Conservation (phyloP, 1,284 basidiomycete species). For the Stygiomarasmius scandens region DNA sequence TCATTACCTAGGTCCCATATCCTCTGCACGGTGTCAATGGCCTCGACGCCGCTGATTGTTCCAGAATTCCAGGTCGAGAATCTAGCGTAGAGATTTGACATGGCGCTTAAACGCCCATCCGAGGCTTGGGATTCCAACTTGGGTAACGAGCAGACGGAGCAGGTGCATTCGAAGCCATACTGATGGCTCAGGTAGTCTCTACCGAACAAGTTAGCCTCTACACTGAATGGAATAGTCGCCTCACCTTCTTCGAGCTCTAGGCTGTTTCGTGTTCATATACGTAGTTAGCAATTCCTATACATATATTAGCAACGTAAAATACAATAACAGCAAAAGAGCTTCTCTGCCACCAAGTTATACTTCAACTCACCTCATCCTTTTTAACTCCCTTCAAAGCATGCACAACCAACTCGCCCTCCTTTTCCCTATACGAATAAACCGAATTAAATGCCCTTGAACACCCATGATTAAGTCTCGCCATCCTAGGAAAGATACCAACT, state of each 20-base stretch:
- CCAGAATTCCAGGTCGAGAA: slow-evolving; percentile 51
- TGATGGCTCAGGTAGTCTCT: slow-evolving; percentile 49
- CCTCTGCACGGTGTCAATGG: slow-evolving; percentile 45
- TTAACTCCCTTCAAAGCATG: slow-evolving; percentile 56
- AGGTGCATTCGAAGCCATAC: slow-evolving; percentile 63
- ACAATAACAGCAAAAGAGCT: not conserved
- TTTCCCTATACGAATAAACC: slow-evolving; percentile 58
- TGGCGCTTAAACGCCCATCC: slow-evolving; percentile 48
- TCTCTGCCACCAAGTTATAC: not conserved
- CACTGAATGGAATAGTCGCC: slow-evolving; percentile 6
- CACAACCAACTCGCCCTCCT: slow-evolving; percentile 49
- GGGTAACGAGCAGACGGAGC: slow-evolving; percentile 56
- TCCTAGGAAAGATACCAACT: slow-evolving; percentile 62
- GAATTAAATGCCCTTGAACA: slow-evolving; percentile 66
- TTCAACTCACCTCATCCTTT: slow-evolving; percentile 47
- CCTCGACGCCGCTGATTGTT: slow-evolving; percentile 47
- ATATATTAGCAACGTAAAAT: not conserved
- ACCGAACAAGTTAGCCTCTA: too few relatives aligned
- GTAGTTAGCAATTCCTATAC: slow-evolving; percentile 61
- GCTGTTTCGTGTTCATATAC: slow-evolving; percentile 56
- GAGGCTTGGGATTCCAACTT: slow-evolving; percentile 48
- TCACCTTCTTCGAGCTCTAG: slow-evolving; percentile 54
- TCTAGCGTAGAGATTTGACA: slow-evolving; percentile 44
- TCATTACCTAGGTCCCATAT: slow-evolving; percentile 60
- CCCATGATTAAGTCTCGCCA: slow-evolving; percentile 66